A percentile compares a stretch with the other conserved stretches of the same genome.
phyloP scores from a whole-genome alignment of 345 rosid genomes.

The Citrus mangshanensis region DNA sequence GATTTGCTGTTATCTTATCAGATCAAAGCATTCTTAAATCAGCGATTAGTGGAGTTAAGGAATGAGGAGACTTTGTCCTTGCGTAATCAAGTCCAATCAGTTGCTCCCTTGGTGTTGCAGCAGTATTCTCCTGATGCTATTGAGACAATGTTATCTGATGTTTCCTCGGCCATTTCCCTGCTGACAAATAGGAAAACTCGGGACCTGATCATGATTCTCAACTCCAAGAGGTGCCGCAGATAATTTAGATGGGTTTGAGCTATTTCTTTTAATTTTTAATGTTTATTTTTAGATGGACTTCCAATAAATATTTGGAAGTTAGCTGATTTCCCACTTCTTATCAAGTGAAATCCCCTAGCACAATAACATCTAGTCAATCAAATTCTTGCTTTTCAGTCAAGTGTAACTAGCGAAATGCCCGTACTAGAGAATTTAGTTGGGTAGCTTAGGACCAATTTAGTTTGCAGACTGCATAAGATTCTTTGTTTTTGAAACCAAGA shows the following conservation, averaged over 20 bases:
- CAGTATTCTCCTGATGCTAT: slow-evolving; percentile 79
- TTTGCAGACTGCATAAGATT: not conserved
- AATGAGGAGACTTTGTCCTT: slow-evolving; percentile 76
- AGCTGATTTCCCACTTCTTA: not conserved
- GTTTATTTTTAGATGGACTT: not conserved
- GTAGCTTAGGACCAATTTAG: not conserved
- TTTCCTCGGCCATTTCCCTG: slow-evolving; percentile 64
- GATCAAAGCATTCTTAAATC: slow-evolving; percentile 85
- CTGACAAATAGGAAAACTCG: slow-evolving; percentile 81
- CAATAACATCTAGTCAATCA: not conserved
- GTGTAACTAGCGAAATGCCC: not conserved
- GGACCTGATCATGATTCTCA: slow-evolving; percentile 86
- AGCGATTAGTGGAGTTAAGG: slow-evolving; percentile 68
- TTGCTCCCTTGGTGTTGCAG: slow-evolving; percentile 86
- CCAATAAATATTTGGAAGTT: not conserved
- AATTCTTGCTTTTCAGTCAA: not conserved
- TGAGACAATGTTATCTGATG: slow-evolving; percentile 60
- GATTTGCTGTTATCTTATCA: slow-evolving; percentile 28
- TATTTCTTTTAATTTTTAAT: not conserved
- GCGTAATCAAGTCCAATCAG: slow-evolving; percentile 92
- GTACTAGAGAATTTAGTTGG: not conserved
- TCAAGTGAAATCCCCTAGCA: not conserved
- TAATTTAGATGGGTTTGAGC: slow-evolving; percentile 15
- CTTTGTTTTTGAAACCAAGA: not conserved
- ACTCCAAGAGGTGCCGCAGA: slow-evolving; percentile 76